phyloP scores from a whole-genome alignment of 202 grass and related monocot species.

The Cymbopogon flexuosus region DNA sequence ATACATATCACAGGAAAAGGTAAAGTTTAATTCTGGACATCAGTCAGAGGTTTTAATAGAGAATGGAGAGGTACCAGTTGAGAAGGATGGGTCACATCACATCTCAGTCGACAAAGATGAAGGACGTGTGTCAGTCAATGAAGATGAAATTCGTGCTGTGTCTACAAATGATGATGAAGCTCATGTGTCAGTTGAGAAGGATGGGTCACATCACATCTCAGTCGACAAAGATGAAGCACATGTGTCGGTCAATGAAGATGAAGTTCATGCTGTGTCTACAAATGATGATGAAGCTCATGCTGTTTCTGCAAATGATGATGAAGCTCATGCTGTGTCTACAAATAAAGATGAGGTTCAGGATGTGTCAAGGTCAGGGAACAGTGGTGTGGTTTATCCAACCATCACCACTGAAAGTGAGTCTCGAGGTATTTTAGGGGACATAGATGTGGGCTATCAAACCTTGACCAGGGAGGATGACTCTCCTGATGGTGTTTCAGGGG shows the following conservation, averaged over 20 bases:
- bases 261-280: slow-evolving; percentile 4
- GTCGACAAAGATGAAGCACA: slow-evolving; percentile 11
- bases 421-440: background rate
- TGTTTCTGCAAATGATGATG: slow-evolving; percentile 7
- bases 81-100: slow-evolving; percentile 27
- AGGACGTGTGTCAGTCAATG: slow-evolving; percentile 6
- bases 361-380: slow-evolving; percentile 15
- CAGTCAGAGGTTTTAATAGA: slow-evolving; percentile 20
- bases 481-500: slow-evolving; percentile 1
- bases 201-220: slow-evolving; percentile 20
- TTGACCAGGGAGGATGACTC: slow-evolving; percentile 29
- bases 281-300: slow-evolving; percentile 22
- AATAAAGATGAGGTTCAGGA: slow-evolving; percentile 17
- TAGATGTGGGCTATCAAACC: slow-evolving; percentile 11
- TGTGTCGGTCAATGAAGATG: slow-evolving; percentile 18
- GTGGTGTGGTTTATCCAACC: slow-evolving; percentile 10
- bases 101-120: slow-evolving; percentile 9
- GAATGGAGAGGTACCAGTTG: slow-evolving; percentile 19
- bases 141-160: slow-evolving; percentile 4
- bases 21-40: slow-evolving; percentile 37
- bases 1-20: slow-evolving; percentile 43
- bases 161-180: slow-evolving; percentile 16
- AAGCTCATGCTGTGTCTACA: slow-evolving; percentile 1
- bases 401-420: background rate
- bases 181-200: slow-evolving; percentile 15